Percentiles rank a stretch among this genome's conserved stretches.
These are phyloP conservation scores for Tolypocladium ovalisporum DNA, from an alignment of 2,329 filamentous ascomycete genomes.

Conservation along the genomic window DNA sequence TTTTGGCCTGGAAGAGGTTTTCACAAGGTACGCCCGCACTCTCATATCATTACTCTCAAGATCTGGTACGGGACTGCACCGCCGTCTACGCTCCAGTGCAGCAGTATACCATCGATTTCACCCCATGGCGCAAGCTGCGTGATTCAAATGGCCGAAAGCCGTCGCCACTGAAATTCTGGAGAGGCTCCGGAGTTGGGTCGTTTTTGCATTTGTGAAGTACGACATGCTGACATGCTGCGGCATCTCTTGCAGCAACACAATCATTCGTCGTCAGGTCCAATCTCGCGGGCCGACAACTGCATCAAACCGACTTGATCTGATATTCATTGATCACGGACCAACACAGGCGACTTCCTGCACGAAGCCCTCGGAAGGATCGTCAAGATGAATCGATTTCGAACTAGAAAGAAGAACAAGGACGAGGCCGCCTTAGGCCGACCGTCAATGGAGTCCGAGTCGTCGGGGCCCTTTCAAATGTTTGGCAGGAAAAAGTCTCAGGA, in stretches of 20 bases:
- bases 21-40: neutral
- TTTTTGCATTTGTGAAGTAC: neutral
- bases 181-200: neutral
- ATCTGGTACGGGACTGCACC: neutral
- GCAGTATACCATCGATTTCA: neutral
- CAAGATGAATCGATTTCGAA: slow-evolving; percentile 63
- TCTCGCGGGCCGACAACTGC: neutral
- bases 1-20: neutral
- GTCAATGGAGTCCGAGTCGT: slow-evolving; percentile 44
- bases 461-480: slow-evolving; percentile 43
- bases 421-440: slow-evolving; percentile 33
- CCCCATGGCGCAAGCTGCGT: neutral
- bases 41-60: neutral
- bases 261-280: neutral
- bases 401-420: slow-evolving; percentile 59
- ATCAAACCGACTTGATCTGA: neutral
- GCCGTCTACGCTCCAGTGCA: neutral
- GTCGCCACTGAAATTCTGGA: too few species aligned
- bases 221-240: neutral
- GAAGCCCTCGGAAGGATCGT: neutral
- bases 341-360: neutral
- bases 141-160: neutral
- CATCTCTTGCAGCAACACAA: neutral
- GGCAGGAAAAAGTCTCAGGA: slow-evolving; percentile 43
- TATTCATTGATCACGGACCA: too few species aligned